Conservation (phyloP, 2,329 filamentous ascomycete species). For the Sarocladium strictum region DNA sequence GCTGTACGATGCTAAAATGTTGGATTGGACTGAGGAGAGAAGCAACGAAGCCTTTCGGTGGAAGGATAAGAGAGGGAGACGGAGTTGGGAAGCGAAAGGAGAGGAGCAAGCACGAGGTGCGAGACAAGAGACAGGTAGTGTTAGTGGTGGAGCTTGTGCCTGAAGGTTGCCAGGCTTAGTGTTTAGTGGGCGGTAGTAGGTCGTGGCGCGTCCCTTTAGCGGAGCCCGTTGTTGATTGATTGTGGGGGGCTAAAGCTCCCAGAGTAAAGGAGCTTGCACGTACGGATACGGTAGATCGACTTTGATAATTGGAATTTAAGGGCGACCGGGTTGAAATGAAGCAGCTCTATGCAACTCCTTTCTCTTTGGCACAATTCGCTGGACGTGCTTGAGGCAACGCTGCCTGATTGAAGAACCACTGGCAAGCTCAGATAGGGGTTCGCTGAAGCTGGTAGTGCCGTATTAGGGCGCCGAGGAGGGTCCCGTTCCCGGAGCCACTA, state of each 20-base stretch:
- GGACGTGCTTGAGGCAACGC: no score
- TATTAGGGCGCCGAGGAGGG: no score
- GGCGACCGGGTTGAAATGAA: not conserved
- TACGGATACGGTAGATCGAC: no score
- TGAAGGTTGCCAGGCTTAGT: conserved; percentile 1
- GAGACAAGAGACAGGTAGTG: not conserved
- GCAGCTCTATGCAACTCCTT: not conserved
- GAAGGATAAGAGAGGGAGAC: not conserved
- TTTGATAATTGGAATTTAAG: no score
- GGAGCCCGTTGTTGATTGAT: conserved; percentile 1
- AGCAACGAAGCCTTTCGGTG: not conserved
- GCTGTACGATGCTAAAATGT: not conserved
- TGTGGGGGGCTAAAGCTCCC: no score
- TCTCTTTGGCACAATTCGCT: not conserved
- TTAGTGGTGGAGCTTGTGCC: conserved; percentile 1
- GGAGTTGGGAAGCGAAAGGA: not conserved
- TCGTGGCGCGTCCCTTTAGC: conserved; percentile 4
- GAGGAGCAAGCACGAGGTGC: no score
- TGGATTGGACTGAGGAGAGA: not conserved
- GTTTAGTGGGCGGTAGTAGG: not conserved
- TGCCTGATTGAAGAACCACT: no score
- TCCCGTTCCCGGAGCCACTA: conserved; percentile 8
- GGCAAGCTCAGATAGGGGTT: no score
- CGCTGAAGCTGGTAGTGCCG: no score
- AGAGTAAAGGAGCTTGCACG: no score